These are phyloP conservation scores for Metschnikowia bowlesiae DNA, from an alignment of 805 yeast genomes.

Conservation along the genomic window DNA sequence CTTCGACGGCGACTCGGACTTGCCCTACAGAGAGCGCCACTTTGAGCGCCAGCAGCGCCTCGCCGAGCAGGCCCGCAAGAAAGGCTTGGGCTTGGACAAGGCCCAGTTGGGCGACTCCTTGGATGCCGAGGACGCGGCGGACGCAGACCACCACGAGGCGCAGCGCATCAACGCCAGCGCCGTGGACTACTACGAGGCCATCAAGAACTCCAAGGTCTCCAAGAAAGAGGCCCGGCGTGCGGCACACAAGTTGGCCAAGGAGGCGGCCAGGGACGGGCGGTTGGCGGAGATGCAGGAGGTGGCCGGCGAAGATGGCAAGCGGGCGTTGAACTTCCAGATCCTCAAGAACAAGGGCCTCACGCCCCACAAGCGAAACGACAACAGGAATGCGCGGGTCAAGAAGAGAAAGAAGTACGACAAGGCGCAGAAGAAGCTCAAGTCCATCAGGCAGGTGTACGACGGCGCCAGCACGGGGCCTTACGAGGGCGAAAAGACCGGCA, in stretches of 20 bases:
- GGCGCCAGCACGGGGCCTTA: constrained; percentile 67
- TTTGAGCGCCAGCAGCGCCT: constrained; percentile 88
- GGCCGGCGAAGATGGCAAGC: constrained; percentile 77
- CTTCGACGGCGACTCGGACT: constrained; percentile 78
- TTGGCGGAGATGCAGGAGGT: constrained; percentile 66
- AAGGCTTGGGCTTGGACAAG: constrained; percentile 55
- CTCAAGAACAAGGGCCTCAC: constrained; percentile 95
- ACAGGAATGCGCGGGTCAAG: constrained; percentile 94
- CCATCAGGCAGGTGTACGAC: constrained; percentile 85
- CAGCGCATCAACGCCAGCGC: constrained; percentile 40
- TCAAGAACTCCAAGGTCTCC: constrained; percentile 45
- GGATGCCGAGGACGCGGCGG: constrained; percentile 46
- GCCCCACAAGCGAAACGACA: constrained; percentile 86
- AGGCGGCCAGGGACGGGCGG: constrained; percentile 82
- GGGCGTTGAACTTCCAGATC: constrained; percentile 93
- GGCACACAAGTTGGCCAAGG: constrained; percentile 66
- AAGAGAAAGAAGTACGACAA: constrained; percentile 95
- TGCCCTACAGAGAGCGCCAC: constrained; percentile 86
- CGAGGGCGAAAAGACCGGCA: constrained; percentile 95
- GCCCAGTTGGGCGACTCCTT: constrained; percentile 53
- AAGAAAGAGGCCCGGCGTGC: constrained; percentile 51
- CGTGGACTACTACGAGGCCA: constrained; percentile 55
- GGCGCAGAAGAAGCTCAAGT: constrained; percentile 90
- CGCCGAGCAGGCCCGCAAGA: constrained; percentile 79
- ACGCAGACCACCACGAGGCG: constrained; percentile 45